Conservation (phyloP, 2,329 filamentous ascomycete genomes). For the Neonectria magnoliae region DNA sequence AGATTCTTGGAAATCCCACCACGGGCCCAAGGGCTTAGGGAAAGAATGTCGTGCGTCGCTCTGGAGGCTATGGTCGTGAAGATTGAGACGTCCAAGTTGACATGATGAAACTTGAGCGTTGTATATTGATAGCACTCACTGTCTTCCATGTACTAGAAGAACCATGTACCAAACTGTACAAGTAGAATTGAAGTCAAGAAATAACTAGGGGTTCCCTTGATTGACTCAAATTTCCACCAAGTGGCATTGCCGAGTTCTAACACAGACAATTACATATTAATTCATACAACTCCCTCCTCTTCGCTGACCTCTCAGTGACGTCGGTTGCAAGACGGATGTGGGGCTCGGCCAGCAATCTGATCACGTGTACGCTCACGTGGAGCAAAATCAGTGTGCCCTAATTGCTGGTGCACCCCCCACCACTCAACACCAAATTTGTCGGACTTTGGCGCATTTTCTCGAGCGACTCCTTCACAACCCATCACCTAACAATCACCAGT, state of each 20-base stretch:
- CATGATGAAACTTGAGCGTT: constrained; percentile 21
- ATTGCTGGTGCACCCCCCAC: constrained; percentile 36
- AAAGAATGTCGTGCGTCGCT: constrained; percentile 57
- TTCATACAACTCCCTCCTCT: background rate
- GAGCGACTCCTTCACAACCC: constrained; percentile 44
- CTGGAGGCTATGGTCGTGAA: constrained; percentile 52
- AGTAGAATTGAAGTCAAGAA: constrained; percentile 44
- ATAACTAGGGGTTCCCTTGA: constrained; percentile 34
- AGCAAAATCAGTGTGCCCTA: constrained; percentile 43
- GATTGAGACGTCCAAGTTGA: constrained; percentile 22
- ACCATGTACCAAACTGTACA: constrained; percentile 46
- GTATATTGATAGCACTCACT: constrained; percentile 40
- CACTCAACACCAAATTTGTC: constrained; percentile 45
- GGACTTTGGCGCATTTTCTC: constrained; percentile 34
- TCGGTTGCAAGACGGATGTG: background rate
- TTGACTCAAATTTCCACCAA: constrained; percentile 7
- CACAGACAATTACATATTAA: background rate
- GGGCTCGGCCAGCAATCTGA: too few relatives aligned
- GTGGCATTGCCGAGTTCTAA: background rate
- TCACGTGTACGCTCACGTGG: constrained; percentile 43
- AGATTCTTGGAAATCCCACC: constrained; percentile 38
- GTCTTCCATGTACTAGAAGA: constrained; percentile 31
- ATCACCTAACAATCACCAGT: constrained; percentile 50
- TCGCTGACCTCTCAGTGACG: background rate
- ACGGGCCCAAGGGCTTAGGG: constrained; percentile 59